Percentiles rank a stretch among this genome's conserved stretches.
These are phyloP conservation scores for Kwoniella europaea DNA, from an alignment of 768 basidiomycete species.

Conservation along the genomic window DNA sequence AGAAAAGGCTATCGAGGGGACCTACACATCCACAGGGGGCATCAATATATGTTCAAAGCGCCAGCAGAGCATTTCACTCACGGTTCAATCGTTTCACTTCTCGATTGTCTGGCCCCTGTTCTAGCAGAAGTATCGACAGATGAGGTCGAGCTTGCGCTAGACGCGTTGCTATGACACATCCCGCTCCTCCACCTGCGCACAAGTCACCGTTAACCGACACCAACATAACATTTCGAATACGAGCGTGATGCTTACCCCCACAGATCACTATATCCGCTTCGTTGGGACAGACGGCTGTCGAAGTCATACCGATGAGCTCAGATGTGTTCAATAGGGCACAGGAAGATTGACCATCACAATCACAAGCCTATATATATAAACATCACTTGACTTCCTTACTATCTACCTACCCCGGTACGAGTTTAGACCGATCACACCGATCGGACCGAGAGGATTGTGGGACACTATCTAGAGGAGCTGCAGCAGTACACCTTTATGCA, in stretches of 20 bases:
- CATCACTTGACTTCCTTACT: too few relatives aligned
- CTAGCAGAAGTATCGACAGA: conserved; percentile 25
- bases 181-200: conserved; percentile 29
- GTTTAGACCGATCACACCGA: too few relatives aligned
- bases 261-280: conserved; percentile 14
- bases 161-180: conserved; percentile 28
- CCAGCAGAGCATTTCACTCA: not conserved
- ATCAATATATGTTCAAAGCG: too few relatives aligned
- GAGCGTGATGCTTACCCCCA: conserved; percentile 15
- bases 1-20: conserved; percentile 34
- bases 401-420: too few relatives aligned
- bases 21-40: not conserved
- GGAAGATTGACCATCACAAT: not conserved
- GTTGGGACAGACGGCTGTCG: not conserved
- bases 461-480: too few relatives aligned
- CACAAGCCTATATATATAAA: too few relatives aligned
- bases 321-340: too few relatives aligned
- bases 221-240: not conserved
- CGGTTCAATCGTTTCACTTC: conserved; percentile 16
- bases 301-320: not conserved
- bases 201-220: not conserved
- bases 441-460: too few relatives aligned
- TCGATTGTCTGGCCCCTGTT: conserved; percentile 22
- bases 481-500: too few relatives aligned
- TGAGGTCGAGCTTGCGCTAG: conserved; percentile 28